Conservation (phyloP, 192 early-diverging fungal genomes). For the Cetraspora pellucida region DNA sequence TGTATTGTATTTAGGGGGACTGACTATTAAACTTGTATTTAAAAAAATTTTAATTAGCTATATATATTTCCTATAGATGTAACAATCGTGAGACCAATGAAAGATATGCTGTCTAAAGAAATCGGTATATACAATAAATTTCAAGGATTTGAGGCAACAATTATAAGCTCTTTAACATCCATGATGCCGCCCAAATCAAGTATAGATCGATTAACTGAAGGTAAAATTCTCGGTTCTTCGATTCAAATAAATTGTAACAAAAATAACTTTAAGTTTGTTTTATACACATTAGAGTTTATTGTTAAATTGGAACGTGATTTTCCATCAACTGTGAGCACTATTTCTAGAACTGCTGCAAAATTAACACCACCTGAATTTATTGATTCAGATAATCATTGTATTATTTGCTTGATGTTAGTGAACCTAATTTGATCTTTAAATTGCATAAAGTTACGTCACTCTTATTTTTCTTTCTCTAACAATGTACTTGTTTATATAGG, state of each 20-base stretch:
- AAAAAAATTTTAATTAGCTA: not conserved
- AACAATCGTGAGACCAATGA: constrained; percentile 72
- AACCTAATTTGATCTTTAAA: not conserved
- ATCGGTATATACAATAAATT: constrained; percentile 70
- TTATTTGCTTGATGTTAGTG: constrained; percentile 69
- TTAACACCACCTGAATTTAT: constrained; percentile 59
- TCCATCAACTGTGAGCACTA: constrained; percentile 82
- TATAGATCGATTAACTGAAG: constrained; percentile 68
- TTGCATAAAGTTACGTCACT: not conserved
- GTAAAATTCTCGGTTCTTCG: constrained; percentile 34
- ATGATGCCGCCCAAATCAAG: constrained; percentile 52
- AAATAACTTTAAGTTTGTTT: not conserved
- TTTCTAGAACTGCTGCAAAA: constrained; percentile 80
- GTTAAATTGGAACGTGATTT: constrained; percentile 78
- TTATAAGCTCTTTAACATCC: constrained; percentile 60
- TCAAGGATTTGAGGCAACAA: constrained; percentile 40
- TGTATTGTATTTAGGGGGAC: too few species aligned
- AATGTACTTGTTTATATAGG: constrained; percentile 33
- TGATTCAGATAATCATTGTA: constrained; percentile 54
- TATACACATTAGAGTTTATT: constrained; percentile 66
- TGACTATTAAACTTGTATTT: too few species aligned
- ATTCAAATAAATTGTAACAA: not conserved
- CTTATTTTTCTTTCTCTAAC: not conserved
- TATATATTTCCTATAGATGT: constrained; percentile 42
- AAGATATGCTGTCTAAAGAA: constrained; percentile 80